Base-by-base conservation (phyloP, 257 asterid genomes). In the Nicotiana undulata region DNA sequence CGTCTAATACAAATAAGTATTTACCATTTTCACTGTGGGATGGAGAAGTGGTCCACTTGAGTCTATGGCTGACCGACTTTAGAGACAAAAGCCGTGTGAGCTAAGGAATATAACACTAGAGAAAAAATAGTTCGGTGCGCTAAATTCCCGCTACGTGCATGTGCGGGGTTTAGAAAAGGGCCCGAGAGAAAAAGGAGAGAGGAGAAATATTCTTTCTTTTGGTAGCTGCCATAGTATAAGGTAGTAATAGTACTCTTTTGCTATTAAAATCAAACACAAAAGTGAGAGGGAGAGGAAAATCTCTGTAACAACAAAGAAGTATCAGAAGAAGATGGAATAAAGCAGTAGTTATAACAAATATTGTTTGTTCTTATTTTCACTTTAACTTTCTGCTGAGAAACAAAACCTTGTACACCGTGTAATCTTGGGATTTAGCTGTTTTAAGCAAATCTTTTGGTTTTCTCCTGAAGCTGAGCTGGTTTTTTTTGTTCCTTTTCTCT, bases 11-110 rank as follows among this genome's bases (percentile, higher is more conserved):
- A 32, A 5, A 4, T 32, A 32, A 32, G 37, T 32, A 32, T 32
- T 0, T 34, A 34, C 44, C 44, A 34, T 34, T 34, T 34, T 34
- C 9, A 34, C 44, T 7, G 10, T 1, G 46, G 46, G 75, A 76
- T 28, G 82, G 72, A 44, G 26, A 67, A 61, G 93, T 88, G 96
- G 94, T 93, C 98, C 97, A 90, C 78, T 82, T 77, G 90, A 91
- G 97, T 89, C 90, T 83, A 88, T 85, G 88, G 94, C 94, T 92
- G 91, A 87, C 97, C 92, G 90, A 86, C 90, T 89, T 83, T 84
- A 82, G 85, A 88, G 83, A 89, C 85, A 86, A 52, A 82, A 86
- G 85, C 86, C 91, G 89, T 88, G 91, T 88, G 85, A 86, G 90
- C 81, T 85, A 89, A 87, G 92, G 77, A 84, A 85, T 85, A 82